Evolutionary conservation across 1,139 yeast species (phyloP), one percentile per base, ranked within the genome.

Genomic region (Pneumocystis jirovecii): DNA sequence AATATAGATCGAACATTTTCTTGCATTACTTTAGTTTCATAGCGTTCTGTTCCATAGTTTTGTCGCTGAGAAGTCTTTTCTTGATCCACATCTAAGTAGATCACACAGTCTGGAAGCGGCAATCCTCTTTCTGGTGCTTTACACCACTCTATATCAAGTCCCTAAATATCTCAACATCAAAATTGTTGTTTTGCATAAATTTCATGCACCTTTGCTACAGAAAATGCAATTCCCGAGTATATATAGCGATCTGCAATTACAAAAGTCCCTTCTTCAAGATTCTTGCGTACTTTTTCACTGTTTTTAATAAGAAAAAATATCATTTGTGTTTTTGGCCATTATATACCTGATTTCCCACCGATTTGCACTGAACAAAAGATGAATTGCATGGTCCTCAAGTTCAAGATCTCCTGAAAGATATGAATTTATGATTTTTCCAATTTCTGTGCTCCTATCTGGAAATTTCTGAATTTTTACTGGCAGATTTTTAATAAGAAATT

Each of bases 41-140:
- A 95, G 66, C 97, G 78, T 75, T 95, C 99, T 35, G 84, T 86
- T 29, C 99, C 99, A 79, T 87, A 95, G 0, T 96, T 96, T 25
- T 83, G 84, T 66, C 98, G 79, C 21, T 77, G 72, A 62, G 80
- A 76, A 45, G 83, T 85, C 1, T 78, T 80, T 37, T 79, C 79
- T 39, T 75, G 79, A 62, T 76, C 70, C 63, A 89, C 81, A 35
- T 89, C 86, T 67, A 95, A 77, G 70, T 93, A 95, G 1, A 95
- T 68, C 0, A 93, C 87, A 65, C 87, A 68, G 74, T 95, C 99
- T 0, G 99, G 98, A 69, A 79, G 82, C 0, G 96, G 93, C 29
- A 95, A 80, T 0, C 98, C 98, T 42, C 77, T 76, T 72, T 95
- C 98, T 0, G 96, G 93, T 31, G 79, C 77, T 60, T 81, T 77